A percentile compares a stretch with the other conserved stretches of the same genome.
Evolutionary conservation across 106 monocot species (phyloP).

Genomic region (Narthecium ossifragum): DNA sequence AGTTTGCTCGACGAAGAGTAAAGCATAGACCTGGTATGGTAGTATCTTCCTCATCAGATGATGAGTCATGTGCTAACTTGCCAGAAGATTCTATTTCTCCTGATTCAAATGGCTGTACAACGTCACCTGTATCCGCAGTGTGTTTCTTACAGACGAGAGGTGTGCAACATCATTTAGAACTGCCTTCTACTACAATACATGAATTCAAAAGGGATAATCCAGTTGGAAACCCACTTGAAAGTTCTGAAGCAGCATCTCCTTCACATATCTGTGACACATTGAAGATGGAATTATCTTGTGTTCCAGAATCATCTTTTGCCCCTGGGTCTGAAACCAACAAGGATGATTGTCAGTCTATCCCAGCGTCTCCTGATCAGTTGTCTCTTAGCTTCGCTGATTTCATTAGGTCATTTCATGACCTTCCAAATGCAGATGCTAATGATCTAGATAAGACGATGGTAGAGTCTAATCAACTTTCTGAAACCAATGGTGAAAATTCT

Average conservation of each 20-base stretch:
- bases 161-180: neutral
- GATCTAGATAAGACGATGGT: slow-evolving; percentile 4
- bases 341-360: slow-evolving; percentile 14
- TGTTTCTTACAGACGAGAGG: slow-evolving; percentile 9
- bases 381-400: slow-evolving; percentile 15
- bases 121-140: too few relatives aligned
- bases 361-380: slow-evolving; percentile 6
- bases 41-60: slow-evolving; percentile 65
- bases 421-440: slow-evolving; percentile 3
- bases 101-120: slow-evolving; percentile 3
- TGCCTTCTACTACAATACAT: neutral
- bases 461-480: slow-evolving; percentile 14
- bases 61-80: slow-evolving; percentile 20
- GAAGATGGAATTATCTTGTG: slow-evolving; percentile 32
- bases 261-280: slow-evolving; percentile 49
- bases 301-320: slow-evolving; percentile 57
- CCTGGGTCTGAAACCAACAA: slow-evolving; percentile 19
- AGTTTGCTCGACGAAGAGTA: slow-evolving; percentile 17
- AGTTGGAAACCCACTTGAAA: neutral
- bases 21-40: slow-evolving; percentile 29
- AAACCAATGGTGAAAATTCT: slow-evolving; percentile 12
- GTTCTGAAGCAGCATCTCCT: slow-evolving; percentile 18
- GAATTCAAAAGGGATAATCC: slow-evolving; percentile 4
- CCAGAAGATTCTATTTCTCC: neutral
- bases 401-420: neutral